Conservation (phyloP, 1,284 basidiomycete genomes). For the Earliella scabrosa region DNA sequence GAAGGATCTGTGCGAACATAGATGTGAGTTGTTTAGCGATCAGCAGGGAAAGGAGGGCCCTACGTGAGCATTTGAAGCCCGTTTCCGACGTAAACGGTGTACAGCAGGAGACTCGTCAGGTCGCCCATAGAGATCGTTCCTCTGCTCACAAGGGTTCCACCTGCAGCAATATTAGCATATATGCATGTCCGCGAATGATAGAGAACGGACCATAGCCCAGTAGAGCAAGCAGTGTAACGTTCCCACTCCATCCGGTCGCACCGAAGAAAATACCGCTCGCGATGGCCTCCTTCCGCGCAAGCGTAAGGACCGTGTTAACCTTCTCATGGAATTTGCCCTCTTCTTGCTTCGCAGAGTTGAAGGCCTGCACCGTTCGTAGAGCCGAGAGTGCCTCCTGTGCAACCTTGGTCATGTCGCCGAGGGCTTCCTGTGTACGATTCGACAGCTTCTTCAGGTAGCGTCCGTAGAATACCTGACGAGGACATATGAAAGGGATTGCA, state of each 20-base stretch:
- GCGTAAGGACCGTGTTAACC: slow-evolving; percentile 71
- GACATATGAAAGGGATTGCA: slow-evolving; percentile 29
- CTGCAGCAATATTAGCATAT: slow-evolving; percentile 39
- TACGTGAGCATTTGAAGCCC: slow-evolving; percentile 82
- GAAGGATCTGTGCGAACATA: slow-evolving; percentile 32
- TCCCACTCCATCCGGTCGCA: slow-evolving; percentile 93
- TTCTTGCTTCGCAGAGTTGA: slow-evolving; percentile 81
- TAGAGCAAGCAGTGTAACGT: slow-evolving; percentile 87
- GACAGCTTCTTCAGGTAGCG: slow-evolving; percentile 93
- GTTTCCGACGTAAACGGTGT: slow-evolving; percentile 89
- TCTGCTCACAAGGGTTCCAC: slow-evolving; percentile 88
- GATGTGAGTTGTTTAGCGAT: background rate
- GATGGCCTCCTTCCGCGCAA: slow-evolving; percentile 88
- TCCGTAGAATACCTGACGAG: slow-evolving; percentile 83
- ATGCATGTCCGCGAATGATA: background rate
- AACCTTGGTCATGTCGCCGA: slow-evolving; percentile 93
- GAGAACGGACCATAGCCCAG: slow-evolving; percentile 79
- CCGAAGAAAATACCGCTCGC: slow-evolving; percentile 95
- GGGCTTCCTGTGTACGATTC: slow-evolving; percentile 90
- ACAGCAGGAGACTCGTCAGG: slow-evolving; percentile 88
- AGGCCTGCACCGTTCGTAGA: slow-evolving; percentile 92
- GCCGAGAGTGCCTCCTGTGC: slow-evolving; percentile 94
- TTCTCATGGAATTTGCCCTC: slow-evolving; percentile 68
- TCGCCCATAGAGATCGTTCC: slow-evolving; percentile 92
- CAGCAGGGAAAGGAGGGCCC: slow-evolving; percentile 30